Conservation (phyloP, 495 filamentous ascomycete genomes). For the Schizothecium vesticola region DNA sequence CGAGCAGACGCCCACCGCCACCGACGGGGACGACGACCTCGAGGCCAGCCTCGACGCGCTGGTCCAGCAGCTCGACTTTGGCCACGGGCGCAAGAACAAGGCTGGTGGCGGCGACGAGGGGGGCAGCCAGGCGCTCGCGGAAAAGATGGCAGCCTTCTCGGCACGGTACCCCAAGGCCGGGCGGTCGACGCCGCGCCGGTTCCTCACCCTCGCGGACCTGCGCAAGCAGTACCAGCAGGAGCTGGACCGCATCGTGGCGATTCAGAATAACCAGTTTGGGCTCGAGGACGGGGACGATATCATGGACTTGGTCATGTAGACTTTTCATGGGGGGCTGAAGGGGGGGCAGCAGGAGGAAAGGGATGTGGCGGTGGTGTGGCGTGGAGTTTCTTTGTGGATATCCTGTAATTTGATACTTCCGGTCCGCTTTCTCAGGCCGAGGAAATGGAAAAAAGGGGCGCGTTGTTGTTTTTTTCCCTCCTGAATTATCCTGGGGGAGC, state of each 20-base stretch:
- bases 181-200: constrained; percentile 34
- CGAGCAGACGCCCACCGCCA: constrained; percentile 16
- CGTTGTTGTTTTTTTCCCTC: not conserved
- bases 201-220: constrained; percentile 79
- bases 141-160: constrained; percentile 20
- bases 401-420: not conserved
- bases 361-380: constrained; percentile 1
- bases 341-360: not conserved
- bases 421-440: not conserved
- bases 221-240: constrained; percentile 80
- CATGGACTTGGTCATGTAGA: constrained; percentile 36
- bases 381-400: not conserved
- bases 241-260: constrained; percentile 66
- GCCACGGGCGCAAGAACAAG: constrained; percentile 12
- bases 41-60: constrained; percentile 26
- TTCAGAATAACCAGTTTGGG: constrained; percentile 56
- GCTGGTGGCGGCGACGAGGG: not conserved
- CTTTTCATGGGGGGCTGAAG: not conserved
- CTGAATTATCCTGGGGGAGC: not conserved
- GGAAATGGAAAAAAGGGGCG: not conserved
- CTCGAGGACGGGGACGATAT: constrained; percentile 45
- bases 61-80: constrained; percentile 15
- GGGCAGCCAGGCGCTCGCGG: constrained; percentile 26
- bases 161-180: not conserved
- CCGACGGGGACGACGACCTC: constrained; percentile 13